Evolutionary conservation across 108 stramenopile species (phyloP), one percentile per base, ranked within the genome.

Genomic region (Cyclotella choctawhatcheeana): DNA sequence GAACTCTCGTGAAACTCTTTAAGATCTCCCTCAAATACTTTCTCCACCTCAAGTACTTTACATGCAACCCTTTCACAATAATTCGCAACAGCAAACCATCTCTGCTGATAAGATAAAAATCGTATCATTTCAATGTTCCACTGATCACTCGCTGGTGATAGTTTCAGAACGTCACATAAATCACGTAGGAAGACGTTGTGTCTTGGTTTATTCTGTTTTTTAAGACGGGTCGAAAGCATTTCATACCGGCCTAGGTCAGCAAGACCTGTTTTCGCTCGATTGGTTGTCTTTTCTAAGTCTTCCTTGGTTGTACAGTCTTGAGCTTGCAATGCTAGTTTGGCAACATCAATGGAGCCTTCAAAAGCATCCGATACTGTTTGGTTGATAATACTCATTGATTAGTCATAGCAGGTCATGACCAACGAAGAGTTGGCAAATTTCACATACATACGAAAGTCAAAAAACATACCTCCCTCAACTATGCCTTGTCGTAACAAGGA

Each of bases 61-160:
- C 68, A 53, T n/a, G 76, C 81, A 24, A 73, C 16, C 37, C 47
- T 27, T 61, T 82, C 81, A 47, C 76, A 77, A 26, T 67, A 76
- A 61, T 77, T 77, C 0, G 81, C 71, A n/a, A 82, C 65, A 10
- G 35, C 63, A 37, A 62, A 72, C 81, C 81, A 82, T 25, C 76
- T 31, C 18, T 34, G 56, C n/a, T 24, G 31, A 2, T 58, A 31
- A 6, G 64, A 43, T n/a, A 82, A 58, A 21, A 25, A 51, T 44
- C 71, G 50, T 0, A 82, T 40, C 48, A 52, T 73, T 26, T 77
- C 40, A 0, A 65, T 20, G 30, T 77, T 71, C 50, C 64, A 67
- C 30, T 50, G 55, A 32, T 61, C 21, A 22, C 44, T 44, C 20
- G 58, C 76, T 5, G 81, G 81, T 10, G 76, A 50, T 14, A 82